phyloP scores from a whole-genome alignment of 169 alveolate species.

The Babesia sp. region DNA sequence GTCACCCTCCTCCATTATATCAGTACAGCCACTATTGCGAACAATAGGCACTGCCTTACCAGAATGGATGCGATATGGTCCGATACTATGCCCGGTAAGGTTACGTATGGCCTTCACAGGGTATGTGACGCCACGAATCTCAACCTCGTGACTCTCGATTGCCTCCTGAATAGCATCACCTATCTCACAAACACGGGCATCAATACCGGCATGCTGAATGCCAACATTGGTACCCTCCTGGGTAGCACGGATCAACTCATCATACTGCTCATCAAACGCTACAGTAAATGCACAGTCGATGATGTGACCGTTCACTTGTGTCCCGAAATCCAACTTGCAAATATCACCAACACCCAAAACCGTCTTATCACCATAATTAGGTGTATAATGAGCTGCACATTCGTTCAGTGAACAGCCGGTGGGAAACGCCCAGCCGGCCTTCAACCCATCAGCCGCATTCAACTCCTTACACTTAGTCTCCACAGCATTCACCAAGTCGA shows the following conservation, averaged over 20 bases:
- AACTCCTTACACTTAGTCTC: conserved; percentile 95
- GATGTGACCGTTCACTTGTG: conserved; percentile 98
- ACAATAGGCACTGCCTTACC: conserved; percentile 99
- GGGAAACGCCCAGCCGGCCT: conserved; percentile 99
- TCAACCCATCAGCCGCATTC: conserved; percentile 92
- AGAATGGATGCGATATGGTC: conserved; percentile 96
- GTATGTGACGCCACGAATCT: conserved; percentile 88
- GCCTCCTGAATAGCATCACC: conserved; percentile 98
- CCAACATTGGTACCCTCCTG: conserved; percentile 99
- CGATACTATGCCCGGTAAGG: conserved; percentile 98
- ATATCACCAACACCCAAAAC: conserved; percentile 83
- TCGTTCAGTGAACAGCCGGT: conserved; percentile 96
- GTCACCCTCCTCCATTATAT: conserved; percentile 99
- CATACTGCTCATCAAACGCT: conserved; percentile 89
- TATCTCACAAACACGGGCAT: conserved; percentile 94
- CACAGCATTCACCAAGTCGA: conserved; percentile 93
- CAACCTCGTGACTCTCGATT: conserved; percentile 96
- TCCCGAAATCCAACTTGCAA: conserved; percentile 99
- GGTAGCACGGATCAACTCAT: conserved; percentile 89
- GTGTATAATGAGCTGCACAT: conserved; percentile 99
- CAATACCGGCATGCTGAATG: conserved; percentile 97
- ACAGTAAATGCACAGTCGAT: conserved; percentile 99
- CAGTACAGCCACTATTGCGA: conserved; percentile 82
- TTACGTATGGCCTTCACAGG: conserved; percentile 95
- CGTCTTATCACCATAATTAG: conserved; percentile 91